Evolutionary conservation across 768 basidiomycete species (phyloP), one percentile per base, ranked within the genome.

Genomic region (Exidia glandulosa): DNA sequence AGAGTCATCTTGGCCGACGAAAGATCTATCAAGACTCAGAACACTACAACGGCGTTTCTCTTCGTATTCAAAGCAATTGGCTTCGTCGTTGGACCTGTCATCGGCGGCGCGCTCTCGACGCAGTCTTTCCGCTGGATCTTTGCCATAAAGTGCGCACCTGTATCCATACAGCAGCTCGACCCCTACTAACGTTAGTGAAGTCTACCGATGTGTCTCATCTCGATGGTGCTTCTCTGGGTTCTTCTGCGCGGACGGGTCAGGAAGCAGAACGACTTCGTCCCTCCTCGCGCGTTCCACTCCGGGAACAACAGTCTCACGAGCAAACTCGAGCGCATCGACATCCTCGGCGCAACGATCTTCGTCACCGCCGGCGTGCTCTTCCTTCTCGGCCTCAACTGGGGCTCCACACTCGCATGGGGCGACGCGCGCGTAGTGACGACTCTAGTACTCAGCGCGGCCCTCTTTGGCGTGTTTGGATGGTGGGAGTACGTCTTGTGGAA

Each of bases 101-200:
- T 80, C 56, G 77, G 77, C 4, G 79, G 79, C 7, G 73, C 62
- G 29, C 66, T 81, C 14, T 66, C 75, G 2, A 62, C 66, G 1
- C 66, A 73, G 7, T 76, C 67, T 56, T 81, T 78, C 66, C 74
- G 81, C 25, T 82, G 79, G 81, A 74, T 81, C 16, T 82, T 81
- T 61, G 80, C 74, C 2, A 81, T 82, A 70, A 82, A 82, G 78
- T 78, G 54, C 62, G 77, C 59, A 6, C 12, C 45, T 45, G 48
- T 54, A 2, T 58, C 27, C 36, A 2, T 23, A 25, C 6, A 13
- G 32, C 56, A 19, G 32, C 10, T 57, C 56, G 19, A 14, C 32
- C 19, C 14, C 60, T 45, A 19, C 14, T 25, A 56, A 2, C 27
- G 36, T 31, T 3, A 14, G 23, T 2, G 57, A n/a, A 80, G 79